phyloP scores from a whole-genome alignment of 2,329 filamentous ascomycete genomes.

The Aspergillus sp. region DNA sequence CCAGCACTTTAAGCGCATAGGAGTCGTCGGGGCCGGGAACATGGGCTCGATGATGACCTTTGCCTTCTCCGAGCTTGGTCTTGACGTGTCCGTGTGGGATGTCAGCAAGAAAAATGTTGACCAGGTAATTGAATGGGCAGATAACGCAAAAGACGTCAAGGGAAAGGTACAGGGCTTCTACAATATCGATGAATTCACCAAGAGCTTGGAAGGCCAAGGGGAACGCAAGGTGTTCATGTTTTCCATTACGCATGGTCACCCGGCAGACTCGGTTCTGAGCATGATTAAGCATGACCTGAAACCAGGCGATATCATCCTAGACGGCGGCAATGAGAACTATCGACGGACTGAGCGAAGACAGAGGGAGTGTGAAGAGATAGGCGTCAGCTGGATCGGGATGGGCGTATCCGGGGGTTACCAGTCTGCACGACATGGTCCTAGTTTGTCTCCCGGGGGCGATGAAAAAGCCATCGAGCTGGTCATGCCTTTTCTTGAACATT shows the following conservation, averaged over 20 bases:
- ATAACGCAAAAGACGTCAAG: slow-evolving; percentile 16
- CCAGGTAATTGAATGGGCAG: slow-evolving; percentile 20
- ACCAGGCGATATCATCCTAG: slow-evolving; percentile 62
- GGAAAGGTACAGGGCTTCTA: slow-evolving; percentile 30
- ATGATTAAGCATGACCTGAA: slow-evolving; percentile 49
- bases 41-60: slow-evolving; percentile 42
- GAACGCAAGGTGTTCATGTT: slow-evolving; percentile 35
- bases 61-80: slow-evolving; percentile 34
- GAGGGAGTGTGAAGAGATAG: slow-evolving; percentile 50
- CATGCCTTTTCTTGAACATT: slow-evolving; percentile 56
- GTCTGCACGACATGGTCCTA: slow-evolving; percentile 60
- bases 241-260: slow-evolving; percentile 35
- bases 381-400: slow-evolving; percentile 62
- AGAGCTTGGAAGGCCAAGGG: slow-evolving; percentile 26
- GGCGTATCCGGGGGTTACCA: slow-evolving; percentile 68
- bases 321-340: slow-evolving; percentile 66
- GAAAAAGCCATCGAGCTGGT: slow-evolving; percentile 53
- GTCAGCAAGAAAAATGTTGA: slow-evolving; percentile 29
- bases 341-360: slow-evolving; percentile 61
- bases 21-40: slow-evolving; percentile 36
- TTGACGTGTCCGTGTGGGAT: slow-evolving; percentile 38
- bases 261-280: slow-evolving; percentile 31
- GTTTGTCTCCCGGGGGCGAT: slow-evolving; percentile 63
- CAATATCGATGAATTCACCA: slow-evolving; percentile 30
- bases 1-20: slow-evolving; percentile 31